Evolutionary conservation across 2,329 filamentous ascomycete species (phyloP), one percentile per base, ranked within the genome.

Genomic region (Penicillium freii): DNA sequence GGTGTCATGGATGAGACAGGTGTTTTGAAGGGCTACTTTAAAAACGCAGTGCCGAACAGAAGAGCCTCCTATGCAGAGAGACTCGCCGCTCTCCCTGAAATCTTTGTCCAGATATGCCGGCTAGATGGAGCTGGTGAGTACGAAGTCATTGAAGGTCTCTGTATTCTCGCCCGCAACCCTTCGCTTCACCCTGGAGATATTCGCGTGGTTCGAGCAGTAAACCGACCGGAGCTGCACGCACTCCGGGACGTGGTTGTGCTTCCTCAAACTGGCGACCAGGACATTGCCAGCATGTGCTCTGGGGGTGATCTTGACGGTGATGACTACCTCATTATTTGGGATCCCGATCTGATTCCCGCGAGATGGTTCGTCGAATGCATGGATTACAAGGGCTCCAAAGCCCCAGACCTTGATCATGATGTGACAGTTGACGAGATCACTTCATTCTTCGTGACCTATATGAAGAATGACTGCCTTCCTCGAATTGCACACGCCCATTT

Each of bases 241-340:
- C 80, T 97, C 4, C 87, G 84, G 56, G 87, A 97, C 69, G 90
- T 95, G 0, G 87, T 97, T 1, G 92, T 97, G 0, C 88, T 99
- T 48, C 91, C 94, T 0, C 85, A 90, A 36, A 87, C 80, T 0
- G 93, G 93, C 0, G 91, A 97, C 68, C 82, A 89, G 17, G 91
- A 96, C 61, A 77, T 99, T 23, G 86, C 92, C 0, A 92, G 89
- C 67, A 97, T 97, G 93, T 92, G 94, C 62, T 96, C 94, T 4
- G 94, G 94, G 2, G 94, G 94, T 0, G 94, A 99, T 69, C 82
- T 99, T 0, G 94, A 99, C 69, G 94, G 94, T 0, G 94, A 99
- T 67, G 94, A 99, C 70, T 99, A 92, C 71, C 87, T 97, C 54
- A 86, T 97, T 5, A 88, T 97, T 45, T 99, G 94, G 93, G 92